These are phyloP conservation scores for Termitomyces titanicus DNA, from an alignment of 768 basidiomycete genomes.

Conservation along the genomic window DNA sequence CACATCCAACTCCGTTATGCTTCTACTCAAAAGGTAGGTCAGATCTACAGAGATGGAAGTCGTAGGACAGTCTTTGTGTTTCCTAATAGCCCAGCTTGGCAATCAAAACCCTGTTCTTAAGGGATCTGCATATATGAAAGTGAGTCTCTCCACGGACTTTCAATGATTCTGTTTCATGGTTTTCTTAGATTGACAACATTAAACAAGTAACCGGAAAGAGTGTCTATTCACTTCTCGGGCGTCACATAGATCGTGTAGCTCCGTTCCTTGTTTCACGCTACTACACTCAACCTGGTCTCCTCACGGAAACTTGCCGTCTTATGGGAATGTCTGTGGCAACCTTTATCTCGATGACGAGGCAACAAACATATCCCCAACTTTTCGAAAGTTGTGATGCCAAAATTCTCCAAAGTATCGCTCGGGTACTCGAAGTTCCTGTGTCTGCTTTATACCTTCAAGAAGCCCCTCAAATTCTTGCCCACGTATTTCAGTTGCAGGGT, in stretches of 20 bases:
- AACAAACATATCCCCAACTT: conserved; percentile 64
- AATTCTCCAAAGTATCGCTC: conserved; percentile 60
- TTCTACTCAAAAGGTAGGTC: background rate
- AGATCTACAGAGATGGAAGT: conserved; percentile 50
- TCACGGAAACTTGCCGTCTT: conserved; percentile 68
- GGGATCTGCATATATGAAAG: conserved; percentile 68
- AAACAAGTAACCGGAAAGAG: conserved; percentile 56
- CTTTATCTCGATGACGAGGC: conserved; percentile 63
- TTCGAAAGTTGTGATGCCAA: conserved; percentile 58
- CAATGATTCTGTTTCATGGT: background rate
- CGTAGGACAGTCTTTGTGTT: conserved; percentile 55
- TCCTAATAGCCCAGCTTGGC: conserved; percentile 65
- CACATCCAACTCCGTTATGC: background rate
- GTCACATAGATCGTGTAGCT: conserved; percentile 65
- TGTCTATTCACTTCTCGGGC: conserved; percentile 64
- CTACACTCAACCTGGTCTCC: conserved; percentile 50
- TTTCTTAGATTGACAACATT: conserved; percentile 51
- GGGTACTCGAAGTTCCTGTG: conserved; percentile 40
- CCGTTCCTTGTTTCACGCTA: conserved; percentile 61
- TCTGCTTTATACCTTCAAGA: conserved; percentile 54
- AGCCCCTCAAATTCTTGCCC: conserved; percentile 57
- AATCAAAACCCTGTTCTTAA: conserved; percentile 66
- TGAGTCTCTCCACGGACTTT: conserved; percentile 19
- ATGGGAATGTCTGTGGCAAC: conserved; percentile 50
- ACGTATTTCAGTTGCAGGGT: conserved; percentile 58